Percentiles rank a stretch among this genome's conserved stretches.
Evolutionary conservation across 352 stramenopile genomes (phyloP).

Genomic region (Phytophthora tubulina): DNA sequence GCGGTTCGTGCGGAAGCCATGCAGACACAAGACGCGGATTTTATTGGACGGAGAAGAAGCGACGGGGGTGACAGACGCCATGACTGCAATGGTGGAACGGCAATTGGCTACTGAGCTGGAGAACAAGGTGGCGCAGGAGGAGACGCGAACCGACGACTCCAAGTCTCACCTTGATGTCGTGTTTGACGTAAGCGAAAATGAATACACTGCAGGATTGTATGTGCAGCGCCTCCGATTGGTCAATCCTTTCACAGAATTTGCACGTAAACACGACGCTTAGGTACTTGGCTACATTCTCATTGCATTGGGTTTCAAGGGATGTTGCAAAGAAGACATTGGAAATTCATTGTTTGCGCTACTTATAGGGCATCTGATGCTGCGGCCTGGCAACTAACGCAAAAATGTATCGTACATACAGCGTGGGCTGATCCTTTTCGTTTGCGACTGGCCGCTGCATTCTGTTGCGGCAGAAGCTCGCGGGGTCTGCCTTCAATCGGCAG

Average conservation of each 20-base stretch:
- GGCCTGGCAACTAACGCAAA: background rate
- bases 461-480: background rate
- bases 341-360: too few relatives aligned
- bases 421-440: background rate
- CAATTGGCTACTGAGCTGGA: constrained; percentile 10
- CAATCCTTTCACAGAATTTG: background rate
- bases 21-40: constrained; percentile 78
- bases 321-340: too few relatives aligned
- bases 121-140: background rate
- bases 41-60: constrained; percentile 27
- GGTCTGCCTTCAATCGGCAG: constrained; percentile 33
- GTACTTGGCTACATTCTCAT: too few relatives aligned
- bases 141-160: background rate
- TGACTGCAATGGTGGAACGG: background rate
- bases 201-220: background rate
- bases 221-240: constrained; percentile 3
- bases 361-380: background rate
- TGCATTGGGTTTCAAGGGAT: too few relatives aligned
- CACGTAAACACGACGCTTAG: constrained; percentile 1
- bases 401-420: background rate
- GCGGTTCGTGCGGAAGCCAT: constrained; percentile 77
- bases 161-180: background rate
- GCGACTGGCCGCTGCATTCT: background rate
- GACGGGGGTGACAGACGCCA: background rate
- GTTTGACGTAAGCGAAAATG: constrained; percentile 34